phyloP scores from a whole-genome alignment of 257 asterid genomes.

The Knoxia roxburghii region DNA sequence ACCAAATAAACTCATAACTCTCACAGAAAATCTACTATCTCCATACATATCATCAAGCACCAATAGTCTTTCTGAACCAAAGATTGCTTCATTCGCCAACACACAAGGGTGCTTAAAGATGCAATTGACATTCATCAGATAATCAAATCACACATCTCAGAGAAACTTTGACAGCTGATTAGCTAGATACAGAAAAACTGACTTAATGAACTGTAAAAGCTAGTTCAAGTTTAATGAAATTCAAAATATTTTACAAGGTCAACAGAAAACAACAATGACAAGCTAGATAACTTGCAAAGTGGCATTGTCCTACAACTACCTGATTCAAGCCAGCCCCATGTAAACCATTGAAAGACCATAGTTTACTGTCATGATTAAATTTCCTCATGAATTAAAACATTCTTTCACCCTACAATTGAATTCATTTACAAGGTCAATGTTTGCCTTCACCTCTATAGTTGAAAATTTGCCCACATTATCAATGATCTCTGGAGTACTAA shows the following conservation, averaged over 20 bases:
- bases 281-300: neutral
- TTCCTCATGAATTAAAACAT: neutral
- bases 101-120: neutral
- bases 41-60: neutral
- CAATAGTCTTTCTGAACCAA: neutral
- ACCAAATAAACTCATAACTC: neutral
- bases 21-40: neutral
- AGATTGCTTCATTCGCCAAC: neutral
- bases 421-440: neutral
- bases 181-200: slow-evolving; percentile 1
- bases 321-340: neutral
- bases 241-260: no score
- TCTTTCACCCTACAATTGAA: neutral
- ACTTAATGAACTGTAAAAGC: no score
- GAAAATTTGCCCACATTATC: neutral
- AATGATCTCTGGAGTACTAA: neutral
- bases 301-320: neutral
- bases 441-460: neutral
- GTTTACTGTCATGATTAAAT: neutral
- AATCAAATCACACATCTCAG: neutral
- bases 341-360: neutral
- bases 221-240: no score
- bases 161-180: no score
- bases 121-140: neutral
- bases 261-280: no score